These are phyloP conservation scores for Cryphonectria carpinicola DNA, from an alignment of 2,329 filamentous ascomycete genomes.

Conservation along the genomic window DNA sequence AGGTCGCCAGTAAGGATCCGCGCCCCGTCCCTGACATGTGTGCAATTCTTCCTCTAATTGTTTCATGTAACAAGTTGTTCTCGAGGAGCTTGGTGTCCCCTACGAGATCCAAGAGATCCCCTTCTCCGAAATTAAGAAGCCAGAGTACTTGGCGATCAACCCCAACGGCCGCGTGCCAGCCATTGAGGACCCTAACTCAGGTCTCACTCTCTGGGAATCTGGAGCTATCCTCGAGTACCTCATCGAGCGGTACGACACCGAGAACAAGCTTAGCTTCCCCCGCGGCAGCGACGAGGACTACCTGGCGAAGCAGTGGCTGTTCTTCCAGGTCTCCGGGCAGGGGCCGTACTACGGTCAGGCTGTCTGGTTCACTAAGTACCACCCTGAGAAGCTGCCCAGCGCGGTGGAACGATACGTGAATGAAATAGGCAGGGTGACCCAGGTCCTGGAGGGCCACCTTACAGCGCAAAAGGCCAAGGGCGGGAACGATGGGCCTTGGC, in stretches of 20 bases:
- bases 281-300: constrained; percentile 40
- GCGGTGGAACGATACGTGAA: constrained; percentile 12
- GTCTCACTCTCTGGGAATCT: constrained; percentile 52
- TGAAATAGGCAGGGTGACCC: constrained; percentile 14
- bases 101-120: constrained; percentile 33
- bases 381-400: constrained; percentile 13
- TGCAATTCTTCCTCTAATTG: neutral
- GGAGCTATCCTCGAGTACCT: constrained; percentile 55
- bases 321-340: constrained; percentile 48
- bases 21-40: neutral
- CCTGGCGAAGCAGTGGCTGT: constrained; percentile 46
- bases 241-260: constrained; percentile 48
- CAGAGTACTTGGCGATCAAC: constrained; percentile 16
- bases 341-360: constrained; percentile 48
- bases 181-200: constrained; percentile 45
- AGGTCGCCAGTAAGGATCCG: constrained; percentile 31
- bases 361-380: constrained; percentile 38
- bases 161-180: constrained; percentile 23
- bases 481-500: constrained; percentile 11
- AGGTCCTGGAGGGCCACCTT: constrained; percentile 21
- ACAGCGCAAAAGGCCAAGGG: constrained; percentile 11
- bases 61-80: constrained; percentile 29
- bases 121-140: constrained; percentile 24
- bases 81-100: constrained; percentile 38
- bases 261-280: constrained; percentile 45